phyloP scores from a whole-genome alignment of 208 protist species.

The Leishmania mexicana region DNA sequence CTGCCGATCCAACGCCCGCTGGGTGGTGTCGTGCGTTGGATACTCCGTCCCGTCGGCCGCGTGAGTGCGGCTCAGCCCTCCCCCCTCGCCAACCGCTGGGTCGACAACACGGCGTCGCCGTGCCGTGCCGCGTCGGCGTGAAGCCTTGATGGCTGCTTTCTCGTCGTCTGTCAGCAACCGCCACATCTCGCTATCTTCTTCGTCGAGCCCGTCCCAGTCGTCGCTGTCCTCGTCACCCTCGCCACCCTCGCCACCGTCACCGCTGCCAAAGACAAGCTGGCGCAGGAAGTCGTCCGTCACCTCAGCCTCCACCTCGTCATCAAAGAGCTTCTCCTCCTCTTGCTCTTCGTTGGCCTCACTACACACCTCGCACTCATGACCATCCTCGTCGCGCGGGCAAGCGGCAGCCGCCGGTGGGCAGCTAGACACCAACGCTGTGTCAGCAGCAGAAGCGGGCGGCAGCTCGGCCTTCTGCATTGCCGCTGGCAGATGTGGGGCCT shows the following conservation, averaged over 20 bases:
- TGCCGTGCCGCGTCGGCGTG: conserved; percentile 38
- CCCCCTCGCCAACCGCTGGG: background rate
- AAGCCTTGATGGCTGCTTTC: conserved; percentile 42
- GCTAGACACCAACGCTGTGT: conserved; percentile 1
- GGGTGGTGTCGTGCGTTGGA: conserved; percentile 54
- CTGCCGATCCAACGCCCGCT: conserved; percentile 62
- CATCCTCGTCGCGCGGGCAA: background rate
- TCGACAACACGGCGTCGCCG: conserved; percentile 20
- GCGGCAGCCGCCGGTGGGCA: background rate
- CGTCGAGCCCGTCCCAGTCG: conserved; percentile 27
- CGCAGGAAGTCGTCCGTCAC: conserved; percentile 86
- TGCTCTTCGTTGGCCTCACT: conserved; percentile 23
- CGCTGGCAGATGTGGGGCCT: background rate
- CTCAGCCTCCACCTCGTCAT: conserved; percentile 82
- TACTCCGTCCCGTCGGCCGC: conserved; percentile 42
- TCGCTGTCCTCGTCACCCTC: conserved; percentile 24
- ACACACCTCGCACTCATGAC: background rate
- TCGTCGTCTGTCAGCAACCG: conserved; percentile 56
- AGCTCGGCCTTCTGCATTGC: background rate
- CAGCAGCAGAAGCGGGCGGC: background rate
- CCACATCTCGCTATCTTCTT: conserved; percentile 39
- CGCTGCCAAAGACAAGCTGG: conserved; percentile 70
- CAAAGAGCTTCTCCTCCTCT: conserved; percentile 76
- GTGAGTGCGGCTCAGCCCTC: conserved; percentile 19
- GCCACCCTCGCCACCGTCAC: conserved; percentile 21